Evolutionary conservation across 2,329 filamentous ascomycete species (phyloP), one percentile per base, ranked within the genome.

Genomic region (Trichoderma gracile): DNA sequence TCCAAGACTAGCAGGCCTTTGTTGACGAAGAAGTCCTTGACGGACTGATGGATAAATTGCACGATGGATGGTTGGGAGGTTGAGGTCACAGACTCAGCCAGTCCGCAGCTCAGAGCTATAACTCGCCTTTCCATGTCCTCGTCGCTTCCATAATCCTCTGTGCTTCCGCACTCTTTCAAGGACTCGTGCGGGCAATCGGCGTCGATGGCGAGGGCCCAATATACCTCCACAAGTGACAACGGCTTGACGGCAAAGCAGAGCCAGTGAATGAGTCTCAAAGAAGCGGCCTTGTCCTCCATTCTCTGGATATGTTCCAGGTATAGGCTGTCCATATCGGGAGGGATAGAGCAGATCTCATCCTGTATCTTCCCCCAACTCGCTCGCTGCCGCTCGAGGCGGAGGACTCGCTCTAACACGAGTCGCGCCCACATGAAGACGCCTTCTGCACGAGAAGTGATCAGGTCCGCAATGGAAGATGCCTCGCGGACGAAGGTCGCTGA

Each of bases 351-450:
- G 40, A 76, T 65, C 17, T 46, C 64, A 0, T 2, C n/a, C 66
- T 71, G 46, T 3, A 77, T 76, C n/a, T 17, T 56, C 0, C 46
- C 14, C 12, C 55, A 5, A 1, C 25, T 19, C 3, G 27, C 27
- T 1, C 71, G 70, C 3, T 67, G 25, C 0, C 23, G 25, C 0
- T 70, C 46, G 9, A 73, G 67, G 0, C 63, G 3, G 2, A 3
- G 30, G 17, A 27, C 33, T 6, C 46, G 33, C 0, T 69, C 45
- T 6, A 72, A 66, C 0, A 76, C 73, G 14, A 79, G 69, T n/a
- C 38, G 57, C 0, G 74, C 75, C 78, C 77, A 79, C 23, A 77
- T 66, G 55, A 79, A 79, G 6, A 78, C 65, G 2, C 77, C 76
- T 0, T 56, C 23, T 1, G 77, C 72, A 14, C 69, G 70, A 2